Conservation (phyloP, 345 rosid genomes). For the Aethionema arabicum region DNA sequence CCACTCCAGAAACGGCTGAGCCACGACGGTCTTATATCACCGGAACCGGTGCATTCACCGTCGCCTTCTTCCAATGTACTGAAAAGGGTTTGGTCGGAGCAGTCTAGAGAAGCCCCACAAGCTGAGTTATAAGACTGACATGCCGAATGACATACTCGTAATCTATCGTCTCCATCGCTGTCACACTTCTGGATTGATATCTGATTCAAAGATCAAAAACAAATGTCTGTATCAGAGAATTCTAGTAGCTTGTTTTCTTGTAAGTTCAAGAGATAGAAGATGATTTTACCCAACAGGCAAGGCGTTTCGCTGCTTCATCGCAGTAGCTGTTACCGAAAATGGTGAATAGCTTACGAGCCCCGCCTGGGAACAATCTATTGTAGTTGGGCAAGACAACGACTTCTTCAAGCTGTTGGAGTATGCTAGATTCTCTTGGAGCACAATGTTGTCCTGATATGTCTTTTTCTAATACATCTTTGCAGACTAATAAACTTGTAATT, state of each 20-base stretch:
- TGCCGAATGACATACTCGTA: constrained; percentile 92
- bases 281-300: constrained; percentile 99
- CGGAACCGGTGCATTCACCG: constrained; percentile 86
- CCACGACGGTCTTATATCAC: constrained; percentile 58
- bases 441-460: constrained; percentile 81
- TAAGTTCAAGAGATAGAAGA: not conserved
- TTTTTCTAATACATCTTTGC: constrained; percentile 79
- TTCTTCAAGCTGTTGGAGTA: constrained; percentile 94
- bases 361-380: constrained; percentile 80
- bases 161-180: constrained; percentile 87
- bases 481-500: constrained; percentile 73
- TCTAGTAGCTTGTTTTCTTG: not conserved
- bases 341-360: constrained; percentile 80
- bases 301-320: constrained; percentile 81
- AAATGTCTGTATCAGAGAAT: constrained; percentile 10
- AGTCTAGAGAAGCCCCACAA: constrained; percentile 96
- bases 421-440: constrained; percentile 92
- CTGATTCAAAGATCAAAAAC: constrained; percentile 41
- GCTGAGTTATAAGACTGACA: constrained; percentile 88
- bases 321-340: constrained; percentile 78
- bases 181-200: constrained; percentile 98
- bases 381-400: constrained; percentile 97
- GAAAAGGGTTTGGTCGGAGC: constrained; percentile 94
- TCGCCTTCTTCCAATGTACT: constrained; percentile 74
- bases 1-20: constrained; percentile 46